Conservation (phyloP, 2,329 filamentous ascomycete genomes). For the Trichoderma citrinoviride region DNA sequence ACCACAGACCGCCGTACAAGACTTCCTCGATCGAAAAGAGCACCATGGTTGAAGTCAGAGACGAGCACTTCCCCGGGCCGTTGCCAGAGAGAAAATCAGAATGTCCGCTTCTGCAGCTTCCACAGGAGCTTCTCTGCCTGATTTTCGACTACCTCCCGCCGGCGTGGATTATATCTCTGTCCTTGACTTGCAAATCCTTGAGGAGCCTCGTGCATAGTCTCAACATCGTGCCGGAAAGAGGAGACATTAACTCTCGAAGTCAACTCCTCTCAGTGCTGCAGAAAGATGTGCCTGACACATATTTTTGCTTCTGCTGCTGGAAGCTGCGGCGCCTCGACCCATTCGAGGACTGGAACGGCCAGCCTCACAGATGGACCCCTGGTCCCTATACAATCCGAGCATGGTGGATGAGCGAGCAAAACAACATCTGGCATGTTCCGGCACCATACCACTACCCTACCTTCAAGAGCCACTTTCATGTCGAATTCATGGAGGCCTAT, state of each 20-base stretch:
- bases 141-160: too few species aligned
- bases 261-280: not conserved
- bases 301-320: not conserved
- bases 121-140: too few species aligned
- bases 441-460: not conserved
- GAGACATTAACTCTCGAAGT: not conserved
- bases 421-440: too few species aligned
- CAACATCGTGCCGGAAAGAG: not conserved
- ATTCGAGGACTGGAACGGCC: not conserved
- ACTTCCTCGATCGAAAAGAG: too few species aligned
- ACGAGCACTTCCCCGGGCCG: too few species aligned
- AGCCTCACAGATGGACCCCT: not conserved
- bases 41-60: too few species aligned
- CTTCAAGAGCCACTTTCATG: not conserved
- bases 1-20: too few species aligned
- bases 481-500: not conserved
- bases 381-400: not conserved
- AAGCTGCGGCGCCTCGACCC: not conserved
- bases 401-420: not conserved
- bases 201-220: too few species aligned
- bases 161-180: too few species aligned
- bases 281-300: not conserved
- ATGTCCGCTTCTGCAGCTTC: too few species aligned
- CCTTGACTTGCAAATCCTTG: too few species aligned
- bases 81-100: too few species aligned